Base-by-base conservation (phyloP, 257 asterid species). In the Nemophila menziesii region DNA sequence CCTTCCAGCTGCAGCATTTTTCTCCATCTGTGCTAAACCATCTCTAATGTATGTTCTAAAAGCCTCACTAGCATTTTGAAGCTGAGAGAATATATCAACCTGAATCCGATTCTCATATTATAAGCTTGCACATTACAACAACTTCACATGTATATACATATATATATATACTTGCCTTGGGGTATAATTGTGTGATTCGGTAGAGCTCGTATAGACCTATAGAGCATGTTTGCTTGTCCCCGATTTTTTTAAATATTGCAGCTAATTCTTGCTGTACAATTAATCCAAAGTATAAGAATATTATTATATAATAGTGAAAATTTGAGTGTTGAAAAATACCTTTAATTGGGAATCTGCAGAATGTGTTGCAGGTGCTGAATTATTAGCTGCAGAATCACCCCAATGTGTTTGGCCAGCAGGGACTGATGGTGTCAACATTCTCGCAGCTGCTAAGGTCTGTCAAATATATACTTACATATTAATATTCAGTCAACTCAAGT, bases 1-100 rank as follows among this genome's bases (percentile, higher is more conserved):
- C 75, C 90, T 71, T 55, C 99, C 99, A 6, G 99, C 93, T 3
- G 96, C 99, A 0, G 96, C 86, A 68, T 78, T 86, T 72, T 71
- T 86, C 77, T 90, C 99, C 99, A 86, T 90, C 99, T 90, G 90
- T 49, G 96, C 84, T 63, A 90, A 66, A 63, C 96, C 99, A 75
- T 90, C 96, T 69, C 99, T 64, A 46, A 90, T 90, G 59, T 86
- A 90, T 7, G 96, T 90, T 22, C 99, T 71, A 54, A 90, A 90
- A 33, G 99, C 94, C 37, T 82, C 96, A 22, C 99, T 86, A 23
- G 99, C 99, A 79, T 90, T 90, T 65, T 90, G 99, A 55, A 90
- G 75, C 83, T 90, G 99, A 40, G 93, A 44, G 58, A 90, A 90
- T 38, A 90, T 90, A 61, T 90, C 96, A 71, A 85, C 99, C 99